Base-by-base conservation (phyloP, 176 grass and related monocot species). In the Oryza glumipatula region DNA sequence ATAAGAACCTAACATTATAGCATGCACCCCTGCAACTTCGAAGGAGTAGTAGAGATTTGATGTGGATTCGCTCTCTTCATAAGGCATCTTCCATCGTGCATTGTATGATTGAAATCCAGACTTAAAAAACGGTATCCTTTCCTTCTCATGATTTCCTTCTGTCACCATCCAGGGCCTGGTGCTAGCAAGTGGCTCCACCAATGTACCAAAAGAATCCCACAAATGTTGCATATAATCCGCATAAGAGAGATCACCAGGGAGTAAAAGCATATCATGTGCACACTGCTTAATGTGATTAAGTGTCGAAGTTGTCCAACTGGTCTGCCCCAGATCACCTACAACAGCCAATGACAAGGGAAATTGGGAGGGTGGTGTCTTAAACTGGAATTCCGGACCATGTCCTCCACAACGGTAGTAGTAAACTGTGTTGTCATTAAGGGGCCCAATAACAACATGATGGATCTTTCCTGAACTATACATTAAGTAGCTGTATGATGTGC, bases 71-170 rank as follows among this genome's bases (percentile, higher is more conserved):
- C 96, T 92, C 79, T 98, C 96, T 81, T 94, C 76, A 81, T 87
- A 98, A 15, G 96, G 96, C 96, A 98, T 98, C 83, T 95, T 95
- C 96, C 96, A 95, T 83, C 96, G 84, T 82, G 93, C 89, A 71
- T 98, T 98, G 79, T 94, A 98, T 36, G 96, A 92, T 69, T 89
- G 88, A 92, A 98, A 98, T 63, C 88, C 89, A 56, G 89, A 74
- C 87, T 89, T 30, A 5, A 98, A 41, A 60, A 95, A 87, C n/a
- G 47, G 70, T 87, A 98, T 92, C 10, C 43, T 83, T 81, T 98
- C 96, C 77, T 94, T 95, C 86, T 98, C 96, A 90, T 98, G 96
- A 74, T 98, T 98, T 74, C 96, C 96, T 91, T 98, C 89, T 3
- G 96, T 98, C 51, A 95, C 93, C 96, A 98, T 98, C 95, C 95